Evolutionary conservation across 257 asterid species (phyloP).

Genomic region (Primulina huaijiensis): DNA sequence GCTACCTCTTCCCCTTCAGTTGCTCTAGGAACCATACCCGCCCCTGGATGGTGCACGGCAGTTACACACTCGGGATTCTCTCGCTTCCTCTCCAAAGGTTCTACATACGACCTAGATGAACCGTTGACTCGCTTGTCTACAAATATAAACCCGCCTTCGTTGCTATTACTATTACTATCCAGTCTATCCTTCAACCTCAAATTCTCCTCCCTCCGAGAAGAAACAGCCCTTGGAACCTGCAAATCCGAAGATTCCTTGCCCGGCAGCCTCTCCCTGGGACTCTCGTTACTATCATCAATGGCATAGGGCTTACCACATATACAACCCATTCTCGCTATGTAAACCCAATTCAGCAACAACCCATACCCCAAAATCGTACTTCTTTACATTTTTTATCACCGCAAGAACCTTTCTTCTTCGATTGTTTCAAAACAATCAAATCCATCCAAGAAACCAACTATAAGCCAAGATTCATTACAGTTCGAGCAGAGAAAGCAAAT

Average conservation of each 20-base stretch:
- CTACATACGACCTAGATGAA: conserved; percentile 51
- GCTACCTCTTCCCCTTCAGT: conserved; percentile 80
- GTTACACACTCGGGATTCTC: conserved; percentile 56
- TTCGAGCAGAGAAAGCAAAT: conserved; percentile 19
- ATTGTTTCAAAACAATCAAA: conserved; percentile 31
- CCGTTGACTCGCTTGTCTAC: conserved; percentile 66
- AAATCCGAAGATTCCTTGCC: conserved; percentile 47
- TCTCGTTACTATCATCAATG: conserved; percentile 68
- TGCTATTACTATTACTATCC: conserved; percentile 37
- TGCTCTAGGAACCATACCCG: conserved; percentile 54
- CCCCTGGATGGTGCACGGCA: conserved; percentile 46
- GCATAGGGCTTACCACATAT: conserved; percentile 75
- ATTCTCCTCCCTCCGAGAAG: conserved; percentile 66
- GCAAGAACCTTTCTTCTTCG: conserved; percentile 48
- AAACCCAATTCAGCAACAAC: conserved; percentile 36
- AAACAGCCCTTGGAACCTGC: conserved; percentile 46
- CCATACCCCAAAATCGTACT: conserved; percentile 40
- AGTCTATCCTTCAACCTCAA: conserved; percentile 51
- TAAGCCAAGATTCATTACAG: conserved; percentile 37
- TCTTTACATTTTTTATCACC: conserved; percentile 27
- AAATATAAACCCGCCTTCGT: conserved; percentile 55
- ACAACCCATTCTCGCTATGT: conserved; percentile 60
- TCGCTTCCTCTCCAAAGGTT: conserved; percentile 59
- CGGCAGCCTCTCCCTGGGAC: conserved; percentile 64
- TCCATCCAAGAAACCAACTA: conserved; percentile 25